Conservation (phyloP, 106 monocot genomes). For the Apostasia shenzhenica region DNA sequence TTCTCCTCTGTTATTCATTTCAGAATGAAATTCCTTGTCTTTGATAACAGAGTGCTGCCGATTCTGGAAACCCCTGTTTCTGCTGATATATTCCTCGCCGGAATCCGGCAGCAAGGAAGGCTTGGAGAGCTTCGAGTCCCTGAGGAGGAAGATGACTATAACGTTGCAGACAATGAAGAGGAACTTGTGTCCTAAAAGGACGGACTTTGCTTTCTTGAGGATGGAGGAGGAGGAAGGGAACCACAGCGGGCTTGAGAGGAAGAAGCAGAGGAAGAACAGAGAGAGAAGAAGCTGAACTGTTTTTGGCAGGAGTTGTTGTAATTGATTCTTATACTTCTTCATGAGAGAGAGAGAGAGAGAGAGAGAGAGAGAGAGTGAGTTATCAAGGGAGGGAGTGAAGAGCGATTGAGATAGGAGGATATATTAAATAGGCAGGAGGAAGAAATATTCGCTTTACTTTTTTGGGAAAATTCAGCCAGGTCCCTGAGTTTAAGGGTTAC, state of each 20-base stretch:
- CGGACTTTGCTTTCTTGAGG: not conserved
- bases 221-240: conserved; percentile 16
- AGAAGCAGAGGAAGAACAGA: conserved; percentile 10
- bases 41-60: not conserved
- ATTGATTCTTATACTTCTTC: not conserved
- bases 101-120: conserved; percentile 1
- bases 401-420: no score
- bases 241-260: conserved; percentile 41
- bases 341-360: no score
- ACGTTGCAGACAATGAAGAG: conserved; percentile 49
- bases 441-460: no score
- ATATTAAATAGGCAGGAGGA: no score
- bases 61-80: conserved; percentile 10
- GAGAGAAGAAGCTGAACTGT: not conserved
- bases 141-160: conserved; percentile 41
- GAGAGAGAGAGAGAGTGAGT: no score
- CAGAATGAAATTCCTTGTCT: not conserved
- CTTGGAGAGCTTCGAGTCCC: conserved; percentile 23
- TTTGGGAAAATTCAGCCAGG: no score
- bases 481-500: no score
- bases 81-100: conserved; percentile 25
- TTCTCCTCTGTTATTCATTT: not conserved
- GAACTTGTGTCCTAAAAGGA: conserved; percentile 8
- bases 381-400: no score
- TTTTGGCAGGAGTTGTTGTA: not conserved